Evolutionary conservation across 495 filamentous ascomycete species (phyloP), one percentile per base, ranked within the genome.

Genomic region (Pyrenopolyporus hunteri): DNA sequence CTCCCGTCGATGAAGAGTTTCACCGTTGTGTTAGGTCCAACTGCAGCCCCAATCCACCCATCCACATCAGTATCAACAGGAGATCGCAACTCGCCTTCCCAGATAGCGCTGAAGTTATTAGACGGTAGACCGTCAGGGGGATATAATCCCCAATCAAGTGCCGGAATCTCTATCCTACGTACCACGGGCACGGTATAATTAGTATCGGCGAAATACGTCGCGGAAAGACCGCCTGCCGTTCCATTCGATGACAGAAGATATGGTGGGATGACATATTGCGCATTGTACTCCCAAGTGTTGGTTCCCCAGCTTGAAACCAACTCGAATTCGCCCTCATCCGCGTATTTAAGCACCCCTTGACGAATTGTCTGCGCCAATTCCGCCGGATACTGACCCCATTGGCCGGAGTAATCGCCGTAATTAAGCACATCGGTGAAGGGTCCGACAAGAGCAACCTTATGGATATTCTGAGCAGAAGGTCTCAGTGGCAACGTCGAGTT

Each of bases 391-490:
- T 73, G 70, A 1, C 76, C 77, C 57, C 68, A 78, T 37, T 70
- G 50, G 8, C 72, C 73, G 3, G 73, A 74, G 57, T 76, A 76
- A 28, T 74, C 74, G 7, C 73, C 76, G 45, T 74, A 76, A 49
- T 81, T 78, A 32, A 80, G 60, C 29, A 67, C 72, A 46, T 79
- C 76, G 0, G 68, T 45, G 29, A 76, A 81, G 2, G 74, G 77
- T 1, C 78, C 77, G 17, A 80, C 63, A 10, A 77, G 65, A 13
- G 70, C 74, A 35, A 77, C 71, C 23, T 67, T 75, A 13, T 57
- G 68, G 13, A 72, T 61, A n/a, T 65, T 60, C 32, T 72, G 67
- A 9, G 52, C 43, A 29, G 37, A 25, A 0, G 66, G 68, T 2
- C 59, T 59, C 4, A 79, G 25, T n/a, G 75, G 76, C 1, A 76